phyloP scores from a whole-genome alignment of 805 yeast species.

The Jamesozyma rosinii region DNA sequence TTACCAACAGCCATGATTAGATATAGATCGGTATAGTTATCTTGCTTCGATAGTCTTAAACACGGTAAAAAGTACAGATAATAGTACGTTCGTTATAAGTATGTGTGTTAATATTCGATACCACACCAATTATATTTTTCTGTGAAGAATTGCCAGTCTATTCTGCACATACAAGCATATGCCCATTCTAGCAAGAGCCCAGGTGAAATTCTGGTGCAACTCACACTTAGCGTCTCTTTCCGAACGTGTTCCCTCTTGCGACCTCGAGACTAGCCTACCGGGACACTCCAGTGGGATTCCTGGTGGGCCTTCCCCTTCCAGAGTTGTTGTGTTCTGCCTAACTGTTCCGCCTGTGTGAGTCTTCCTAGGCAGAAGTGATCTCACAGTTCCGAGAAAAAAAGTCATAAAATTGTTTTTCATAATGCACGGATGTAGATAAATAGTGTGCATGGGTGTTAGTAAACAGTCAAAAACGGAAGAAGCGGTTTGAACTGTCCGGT shows the following conservation, averaged over 20 bases:
- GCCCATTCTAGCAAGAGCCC: neutral
- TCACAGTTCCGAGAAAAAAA: too few species aligned
- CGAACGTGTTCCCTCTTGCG: too few species aligned
- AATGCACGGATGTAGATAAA: too few species aligned
- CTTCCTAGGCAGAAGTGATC: too few species aligned
- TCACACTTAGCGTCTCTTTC: neutral
- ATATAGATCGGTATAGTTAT: constrained; percentile 1
- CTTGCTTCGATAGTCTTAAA: constrained; percentile 1
- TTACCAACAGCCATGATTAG: constrained; percentile 68
- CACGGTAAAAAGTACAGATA: neutral
- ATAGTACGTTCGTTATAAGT: neutral
- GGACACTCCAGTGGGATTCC: too few species aligned
- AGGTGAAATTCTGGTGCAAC: neutral
- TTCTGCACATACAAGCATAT: neutral
- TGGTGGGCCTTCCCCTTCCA: too few species aligned
- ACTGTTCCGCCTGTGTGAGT: too few species aligned
- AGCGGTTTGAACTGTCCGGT: neutral
- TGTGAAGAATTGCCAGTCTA: neutral
- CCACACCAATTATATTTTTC: neutral
- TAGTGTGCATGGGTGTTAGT: too few species aligned
- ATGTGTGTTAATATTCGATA: neutral
- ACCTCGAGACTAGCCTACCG: too few species aligned
- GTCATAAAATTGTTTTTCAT: too few species aligned
- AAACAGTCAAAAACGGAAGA: neutral
- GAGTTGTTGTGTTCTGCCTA: too few species aligned